phyloP scores from a whole-genome alignment of 257 asterid species.

The Nicotiana knightiana region DNA sequence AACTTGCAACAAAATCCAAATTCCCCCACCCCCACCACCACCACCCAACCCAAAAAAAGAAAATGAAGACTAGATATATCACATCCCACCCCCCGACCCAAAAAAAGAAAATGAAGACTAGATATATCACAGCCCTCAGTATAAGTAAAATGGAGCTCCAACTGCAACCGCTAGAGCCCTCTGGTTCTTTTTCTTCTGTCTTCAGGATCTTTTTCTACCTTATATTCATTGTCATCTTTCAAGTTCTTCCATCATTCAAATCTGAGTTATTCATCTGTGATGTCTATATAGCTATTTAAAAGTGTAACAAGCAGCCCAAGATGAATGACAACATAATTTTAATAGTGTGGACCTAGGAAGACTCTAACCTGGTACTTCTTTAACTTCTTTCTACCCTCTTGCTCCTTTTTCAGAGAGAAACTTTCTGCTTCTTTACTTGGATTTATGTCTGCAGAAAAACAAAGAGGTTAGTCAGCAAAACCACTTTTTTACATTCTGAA shows the following conservation, averaged over 20 bases:
- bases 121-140: background rate
- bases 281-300: background rate
- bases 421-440: slow-evolving; percentile 49
- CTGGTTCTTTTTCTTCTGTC: background rate
- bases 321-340: slow-evolving; percentile 7
- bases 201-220: background rate
- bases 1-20: background rate
- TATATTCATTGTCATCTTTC: background rate
- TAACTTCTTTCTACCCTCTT: slow-evolving; percentile 52
- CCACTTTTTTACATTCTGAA: background rate
- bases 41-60: background rate
- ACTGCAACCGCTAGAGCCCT: slow-evolving; percentile 1
- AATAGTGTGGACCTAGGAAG: background rate
- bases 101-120: background rate
- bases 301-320: background rate
- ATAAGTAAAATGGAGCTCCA: background rate
- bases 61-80: background rate
- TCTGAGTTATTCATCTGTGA: background rate
- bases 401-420: slow-evolving; percentile 53
- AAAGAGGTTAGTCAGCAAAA: slow-evolving; percentile 12
- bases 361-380: slow-evolving; percentile 66
- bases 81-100: background rate
- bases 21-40: background rate
- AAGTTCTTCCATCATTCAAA: background rate
- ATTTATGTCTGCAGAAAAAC: slow-evolving; percentile 34